phyloP scores from a whole-genome alignment of 345 rosid species.

The Gossypioides kirkii region DNA sequence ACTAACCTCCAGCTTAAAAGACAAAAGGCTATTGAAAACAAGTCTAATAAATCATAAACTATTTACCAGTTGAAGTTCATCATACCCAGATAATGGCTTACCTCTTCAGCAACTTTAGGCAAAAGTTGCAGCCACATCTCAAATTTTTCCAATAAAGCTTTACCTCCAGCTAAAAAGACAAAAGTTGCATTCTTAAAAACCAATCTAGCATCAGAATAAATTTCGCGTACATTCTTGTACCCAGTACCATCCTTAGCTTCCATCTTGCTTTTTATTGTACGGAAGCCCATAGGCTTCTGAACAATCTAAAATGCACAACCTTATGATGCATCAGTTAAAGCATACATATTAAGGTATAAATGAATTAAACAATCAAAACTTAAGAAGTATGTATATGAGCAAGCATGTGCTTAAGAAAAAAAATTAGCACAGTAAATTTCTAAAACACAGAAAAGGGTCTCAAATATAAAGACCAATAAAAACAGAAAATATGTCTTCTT shows the following conservation, averaged over 20 bases:
- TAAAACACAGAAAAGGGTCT: constrained; percentile 6
- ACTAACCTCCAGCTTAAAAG: background rate
- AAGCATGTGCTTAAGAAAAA: background rate
- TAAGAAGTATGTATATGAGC: background rate
- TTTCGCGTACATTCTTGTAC: too few relatives aligned
- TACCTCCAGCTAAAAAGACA: too few relatives aligned
- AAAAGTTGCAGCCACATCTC: constrained; percentile 74
- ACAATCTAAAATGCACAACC: too few relatives aligned
- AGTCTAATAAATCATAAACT: constrained; percentile 4
- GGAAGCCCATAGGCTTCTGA: too few relatives aligned
- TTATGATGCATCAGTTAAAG: constrained; percentile 8
- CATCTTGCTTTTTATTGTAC: too few relatives aligned
- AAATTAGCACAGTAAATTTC: background rate
- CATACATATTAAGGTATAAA: constrained; percentile 4
- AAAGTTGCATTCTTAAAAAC: constrained; percentile 82
- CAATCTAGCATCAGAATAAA: constrained; percentile 78
- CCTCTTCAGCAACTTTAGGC: constrained; percentile 80
- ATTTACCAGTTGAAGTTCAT: background rate
- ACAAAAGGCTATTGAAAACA: background rate
- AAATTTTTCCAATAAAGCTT: constrained; percentile 54
- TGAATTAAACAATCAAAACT: background rate
- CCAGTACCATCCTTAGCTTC: too few relatives aligned
- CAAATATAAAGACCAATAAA: background rate
- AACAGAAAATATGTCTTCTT: background rate
- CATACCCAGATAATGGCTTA: constrained; percentile 14